These are phyloP conservation scores for Argentina anserina DNA, from an alignment of 306 rosid genomes.

Conservation along the genomic window DNA sequence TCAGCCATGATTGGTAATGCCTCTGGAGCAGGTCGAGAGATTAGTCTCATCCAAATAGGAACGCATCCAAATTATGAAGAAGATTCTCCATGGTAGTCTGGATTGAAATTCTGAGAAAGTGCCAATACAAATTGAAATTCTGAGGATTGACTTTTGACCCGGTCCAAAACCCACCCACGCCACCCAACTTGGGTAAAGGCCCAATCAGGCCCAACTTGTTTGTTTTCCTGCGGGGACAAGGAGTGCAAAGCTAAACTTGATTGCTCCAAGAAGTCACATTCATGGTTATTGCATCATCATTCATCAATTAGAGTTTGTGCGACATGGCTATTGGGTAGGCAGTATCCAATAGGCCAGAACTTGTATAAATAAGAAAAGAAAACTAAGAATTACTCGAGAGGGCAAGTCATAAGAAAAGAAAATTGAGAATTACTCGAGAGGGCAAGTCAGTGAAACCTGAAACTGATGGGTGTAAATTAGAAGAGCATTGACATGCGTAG, in stretches of 20 bases:
- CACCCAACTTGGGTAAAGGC: too few relatives aligned
- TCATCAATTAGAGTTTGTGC: too few relatives aligned
- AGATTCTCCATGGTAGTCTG: not conserved
- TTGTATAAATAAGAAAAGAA: not conserved
- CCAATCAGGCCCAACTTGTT: too few relatives aligned
- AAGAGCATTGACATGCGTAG: not conserved
- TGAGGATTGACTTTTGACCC: not conserved
- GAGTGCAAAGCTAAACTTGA: too few relatives aligned
- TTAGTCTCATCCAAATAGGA: not conserved
- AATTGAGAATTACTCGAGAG: too few relatives aligned
- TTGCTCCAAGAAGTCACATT: too few relatives aligned
- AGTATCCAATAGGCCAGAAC: not conserved
- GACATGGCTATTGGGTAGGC: not conserved
- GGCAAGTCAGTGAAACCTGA: not conserved
- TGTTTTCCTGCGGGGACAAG: too few relatives aligned
- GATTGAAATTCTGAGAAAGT: not conserved
- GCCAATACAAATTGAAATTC: not conserved
- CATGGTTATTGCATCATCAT: too few relatives aligned
- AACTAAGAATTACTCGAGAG: not conserved
- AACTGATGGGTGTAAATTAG: not conserved
- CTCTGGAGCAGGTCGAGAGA: conserved; percentile 14
- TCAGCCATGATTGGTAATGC: conserved; percentile 5
- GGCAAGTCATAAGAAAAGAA: too few relatives aligned
- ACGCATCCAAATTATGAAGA: not conserved
- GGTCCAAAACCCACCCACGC: not conserved